Evolutionary conservation across 208 protist species (phyloP).

Genomic region (Trypanosoma scelopori): DNA sequence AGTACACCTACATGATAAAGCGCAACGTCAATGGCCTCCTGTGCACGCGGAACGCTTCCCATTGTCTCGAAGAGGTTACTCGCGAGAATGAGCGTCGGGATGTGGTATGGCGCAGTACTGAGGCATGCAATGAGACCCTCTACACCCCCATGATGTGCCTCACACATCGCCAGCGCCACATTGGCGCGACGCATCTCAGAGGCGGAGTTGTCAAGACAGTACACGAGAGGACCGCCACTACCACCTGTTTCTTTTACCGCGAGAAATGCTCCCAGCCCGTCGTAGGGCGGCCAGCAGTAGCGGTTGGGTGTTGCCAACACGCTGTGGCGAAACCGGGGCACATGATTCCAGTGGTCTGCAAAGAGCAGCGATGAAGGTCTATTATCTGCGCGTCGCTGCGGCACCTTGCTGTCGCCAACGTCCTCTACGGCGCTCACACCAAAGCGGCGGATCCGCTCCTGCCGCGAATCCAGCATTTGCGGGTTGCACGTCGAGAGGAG

Average conservation of each 20-base stretch:
- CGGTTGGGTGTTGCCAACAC: slow-evolving; percentile 74
- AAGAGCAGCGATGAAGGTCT: slow-evolving; percentile 60
- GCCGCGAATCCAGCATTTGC: slow-evolving; percentile 61
- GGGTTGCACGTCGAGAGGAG: slow-evolving; percentile 59
- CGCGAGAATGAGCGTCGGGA: slow-evolving; percentile 75
- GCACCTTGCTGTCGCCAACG: slow-evolving; percentile 64
- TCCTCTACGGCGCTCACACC: slow-evolving; percentile 75
- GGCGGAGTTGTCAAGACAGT: slow-evolving; percentile 45
- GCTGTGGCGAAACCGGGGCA: slow-evolving; percentile 53
- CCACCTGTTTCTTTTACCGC: slow-evolving; percentile 14
- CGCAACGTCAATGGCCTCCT: slow-evolving; percentile 72
- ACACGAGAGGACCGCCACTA: slow-evolving; percentile 22
- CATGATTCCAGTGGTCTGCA: slow-evolving; percentile 40
- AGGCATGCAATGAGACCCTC: slow-evolving; percentile 63
- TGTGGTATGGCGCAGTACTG: slow-evolving; percentile 58
- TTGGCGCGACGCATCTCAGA: slow-evolving; percentile 45
- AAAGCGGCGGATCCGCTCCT: slow-evolving; percentile 77
- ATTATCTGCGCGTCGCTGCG: slow-evolving; percentile 47
- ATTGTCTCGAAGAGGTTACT: slow-evolving; percentile 65
- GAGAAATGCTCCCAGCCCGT: slow-evolving; percentile 60
- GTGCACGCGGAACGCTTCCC: slow-evolving; percentile 43
- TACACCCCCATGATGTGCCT: slow-evolving; percentile 32
- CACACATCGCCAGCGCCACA: slow-evolving; percentile 31
- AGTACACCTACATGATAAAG: slow-evolving; percentile 77
- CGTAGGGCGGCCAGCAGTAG: slow-evolving; percentile 78